These are phyloP conservation scores for Bothriochloa decipiens DNA, from an alignment of 176 grass and related monocot species.

Conservation along the genomic window DNA sequence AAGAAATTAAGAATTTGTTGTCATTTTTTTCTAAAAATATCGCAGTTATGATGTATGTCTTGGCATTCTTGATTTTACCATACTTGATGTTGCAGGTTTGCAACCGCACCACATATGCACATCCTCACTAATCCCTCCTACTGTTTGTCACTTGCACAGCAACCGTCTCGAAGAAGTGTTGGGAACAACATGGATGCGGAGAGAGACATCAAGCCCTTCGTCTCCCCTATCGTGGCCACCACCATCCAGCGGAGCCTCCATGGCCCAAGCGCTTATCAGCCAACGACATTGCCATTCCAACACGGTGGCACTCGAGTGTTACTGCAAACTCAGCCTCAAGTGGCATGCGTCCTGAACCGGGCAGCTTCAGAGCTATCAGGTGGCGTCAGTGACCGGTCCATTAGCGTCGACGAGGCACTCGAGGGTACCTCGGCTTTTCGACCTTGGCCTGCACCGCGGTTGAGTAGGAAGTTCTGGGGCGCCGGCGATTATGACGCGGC, in stretches of 20 bases:
- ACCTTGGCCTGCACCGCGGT: background rate
- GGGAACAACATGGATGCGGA: constrained; percentile 24
- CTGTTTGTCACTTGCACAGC: constrained; percentile 26
- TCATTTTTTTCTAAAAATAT: too few species aligned
- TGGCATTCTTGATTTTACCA: background rate
- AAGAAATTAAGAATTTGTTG: background rate
- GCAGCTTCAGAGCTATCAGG: constrained; percentile 14
- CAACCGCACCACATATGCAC: background rate
- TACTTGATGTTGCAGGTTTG: background rate
- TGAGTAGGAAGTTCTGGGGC: constrained; percentile 61
- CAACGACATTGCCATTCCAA: background rate
- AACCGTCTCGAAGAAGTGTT: background rate
- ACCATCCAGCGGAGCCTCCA: constrained; percentile 6
- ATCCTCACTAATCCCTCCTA: background rate
- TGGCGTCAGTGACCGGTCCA: background rate
- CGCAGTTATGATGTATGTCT: background rate
- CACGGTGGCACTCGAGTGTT: background rate
- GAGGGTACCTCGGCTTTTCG: background rate
- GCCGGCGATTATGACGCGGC: constrained; percentile 57
- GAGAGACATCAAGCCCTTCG: constrained; percentile 45
- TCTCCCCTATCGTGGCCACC: constrained; percentile 37
- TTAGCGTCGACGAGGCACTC: background rate
- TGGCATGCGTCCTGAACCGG: constrained; percentile 32
- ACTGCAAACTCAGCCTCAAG: background rate
- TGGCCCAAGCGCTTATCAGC: background rate